phyloP scores from a whole-genome alignment of 805 yeast genomes.

The Ogataea ganodermae region DNA sequence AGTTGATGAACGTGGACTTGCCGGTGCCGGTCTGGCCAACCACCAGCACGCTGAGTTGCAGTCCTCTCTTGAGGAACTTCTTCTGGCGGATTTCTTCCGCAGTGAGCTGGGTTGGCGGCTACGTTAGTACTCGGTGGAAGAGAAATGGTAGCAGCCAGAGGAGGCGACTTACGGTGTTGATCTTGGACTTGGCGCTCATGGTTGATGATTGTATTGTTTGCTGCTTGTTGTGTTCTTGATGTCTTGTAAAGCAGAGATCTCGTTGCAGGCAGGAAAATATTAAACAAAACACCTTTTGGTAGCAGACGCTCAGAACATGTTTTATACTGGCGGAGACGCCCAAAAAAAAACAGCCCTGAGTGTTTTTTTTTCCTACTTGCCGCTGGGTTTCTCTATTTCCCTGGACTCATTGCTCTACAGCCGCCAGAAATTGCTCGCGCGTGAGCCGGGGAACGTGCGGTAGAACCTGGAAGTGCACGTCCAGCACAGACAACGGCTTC shows the following conservation, averaged over 20 bases:
- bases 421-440: constrained; percentile 18
- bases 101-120: constrained; percentile 29
- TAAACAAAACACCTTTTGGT: not conserved
- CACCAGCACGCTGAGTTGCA: constrained; percentile 50
- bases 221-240: not conserved
- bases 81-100: constrained; percentile 40
- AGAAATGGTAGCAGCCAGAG: not conserved
- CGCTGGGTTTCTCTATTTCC: not conserved
- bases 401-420: not conserved
- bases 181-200: constrained; percentile 25
- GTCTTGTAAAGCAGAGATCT: no score
- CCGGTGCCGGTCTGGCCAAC: constrained; percentile 67
- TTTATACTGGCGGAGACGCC: constrained; percentile 1
- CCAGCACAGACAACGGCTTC: constrained; percentile 18
- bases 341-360: no score
- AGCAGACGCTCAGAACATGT: constrained; percentile 2
- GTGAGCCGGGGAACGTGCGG: constrained; percentile 26
- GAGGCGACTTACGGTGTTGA: constrained; percentile 22
- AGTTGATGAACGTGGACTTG: constrained; percentile 77
- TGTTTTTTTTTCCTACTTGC: not conserved
- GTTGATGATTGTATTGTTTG: not conserved
- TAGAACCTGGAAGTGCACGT: constrained; percentile 28
- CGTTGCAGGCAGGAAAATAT: no score
- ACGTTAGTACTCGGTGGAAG: not conserved
- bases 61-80: constrained; percentile 51